A percentile compares a stretch with the other conserved stretches of the same genome.
These are phyloP conservation scores for Xylaria sp. DNA, from an alignment of 2,329 filamentous ascomycete genomes.

Conservation along the genomic window DNA sequence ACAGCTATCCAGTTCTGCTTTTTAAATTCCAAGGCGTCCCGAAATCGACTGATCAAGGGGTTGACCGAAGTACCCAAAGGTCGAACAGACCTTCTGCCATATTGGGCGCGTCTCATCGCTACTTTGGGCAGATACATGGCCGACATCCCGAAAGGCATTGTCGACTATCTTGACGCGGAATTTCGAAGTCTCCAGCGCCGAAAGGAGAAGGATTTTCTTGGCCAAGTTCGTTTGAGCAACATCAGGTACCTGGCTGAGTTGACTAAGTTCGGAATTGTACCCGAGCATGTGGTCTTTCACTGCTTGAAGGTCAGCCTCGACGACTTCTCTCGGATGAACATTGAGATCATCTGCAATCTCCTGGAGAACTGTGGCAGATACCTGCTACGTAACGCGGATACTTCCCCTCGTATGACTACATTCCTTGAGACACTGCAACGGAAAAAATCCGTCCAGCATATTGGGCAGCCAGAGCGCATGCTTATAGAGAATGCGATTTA, in stretches of 20 bases:
- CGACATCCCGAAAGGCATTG: constrained; percentile 89
- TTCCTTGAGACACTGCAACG: constrained; percentile 94
- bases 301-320: constrained; percentile 97
- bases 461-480: constrained; percentile 96
- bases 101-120: constrained; percentile 90
- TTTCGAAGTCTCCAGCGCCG: constrained; percentile 95
- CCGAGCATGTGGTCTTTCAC: constrained; percentile 98
- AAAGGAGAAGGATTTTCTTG: constrained; percentile 96
- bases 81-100: constrained; percentile 85
- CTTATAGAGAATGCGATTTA: constrained; percentile 98
- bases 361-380: constrained; percentile 97
- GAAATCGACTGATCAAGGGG: constrained; percentile 91
- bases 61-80: constrained; percentile 95
- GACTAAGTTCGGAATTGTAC: constrained; percentile 97
- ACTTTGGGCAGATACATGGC: constrained; percentile 93
- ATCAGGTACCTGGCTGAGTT: constrained; percentile 97
- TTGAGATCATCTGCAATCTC: constrained; percentile 96
- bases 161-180: constrained; percentile 92
- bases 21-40: constrained; percentile 95
- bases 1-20: constrained; percentile 97
- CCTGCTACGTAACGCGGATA: constrained; percentile 88
- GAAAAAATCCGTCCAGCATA: constrained; percentile 94
- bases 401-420: constrained; percentile 87
- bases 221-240: constrained; percentile 90
- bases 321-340: constrained; percentile 98